Evolutionary conservation across 768 basidiomycete genomes (phyloP), one percentile per base, ranked within the genome.

Genomic region (Amanita rubescens): DNA sequence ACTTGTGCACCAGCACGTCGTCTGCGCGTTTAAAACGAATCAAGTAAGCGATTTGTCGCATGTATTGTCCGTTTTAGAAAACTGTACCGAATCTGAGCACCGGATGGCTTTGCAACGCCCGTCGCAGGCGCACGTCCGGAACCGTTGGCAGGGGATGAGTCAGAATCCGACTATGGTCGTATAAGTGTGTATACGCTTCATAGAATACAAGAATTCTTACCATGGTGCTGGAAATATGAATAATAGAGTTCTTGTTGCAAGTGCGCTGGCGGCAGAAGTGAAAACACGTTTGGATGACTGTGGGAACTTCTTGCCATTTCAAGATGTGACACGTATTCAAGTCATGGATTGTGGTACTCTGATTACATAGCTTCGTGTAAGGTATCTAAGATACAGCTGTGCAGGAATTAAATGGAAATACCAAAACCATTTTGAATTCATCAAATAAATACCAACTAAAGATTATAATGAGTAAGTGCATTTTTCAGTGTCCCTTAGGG

Each of bases 41-140:
- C n/a, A n/a, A 57, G 46, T 39, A 32, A 55, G 38, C 19, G 20
- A 37, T 53, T 24, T 42, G 24, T 51, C 41, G 39, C 17, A n/a
- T 24, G 32, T 34, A 24, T 14, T 34, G 3, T 12, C 9, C 17
- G 9, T 24, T 45, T 41, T 34, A 15, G n/a, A 1, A 51, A 42
- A 30, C 74, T 80, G 44, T 58, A 92, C 88, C 90, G 83, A 72
- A 91, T 82, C 70, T 87, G 85, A 59, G 85, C 84, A 64, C 86
- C 87, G 56, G 86, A 82, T 6, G 88, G 87, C 70, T 81, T 87
- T 46, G 80, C 82, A 52, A 86, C 80, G 39, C 72, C 75, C 39
- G 72, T 71, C 43, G 75, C 56, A 61, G 68, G 67, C 57, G 68
- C 67, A 58, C 73, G 73, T 45, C 69, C 54, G 49, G 67, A 57